Conservation (phyloP, 441 rosid species). For the Hypseocharis bilobata region DNA sequence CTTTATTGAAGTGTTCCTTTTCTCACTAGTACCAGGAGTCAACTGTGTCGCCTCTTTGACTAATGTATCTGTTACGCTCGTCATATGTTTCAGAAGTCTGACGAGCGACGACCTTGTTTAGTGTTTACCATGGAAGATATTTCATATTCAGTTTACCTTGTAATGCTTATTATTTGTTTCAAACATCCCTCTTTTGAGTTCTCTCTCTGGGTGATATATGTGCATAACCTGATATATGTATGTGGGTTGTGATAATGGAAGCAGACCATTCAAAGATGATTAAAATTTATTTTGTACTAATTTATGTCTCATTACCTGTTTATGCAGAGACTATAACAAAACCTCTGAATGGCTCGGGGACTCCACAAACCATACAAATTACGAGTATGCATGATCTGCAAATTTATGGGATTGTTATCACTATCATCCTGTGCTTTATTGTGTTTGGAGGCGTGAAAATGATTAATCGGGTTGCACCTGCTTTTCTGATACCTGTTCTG, state of each 20-base stretch:
- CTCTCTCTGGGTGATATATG: neutral
- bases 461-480: constrained; percentile 98
- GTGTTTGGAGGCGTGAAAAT: constrained; percentile 99
- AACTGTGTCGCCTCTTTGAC: too few species aligned
- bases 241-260: constrained; percentile 9
- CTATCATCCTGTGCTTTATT: constrained; percentile 79
- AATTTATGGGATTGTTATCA: constrained; percentile 85
- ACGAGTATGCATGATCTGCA: constrained; percentile 89
- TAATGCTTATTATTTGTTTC: neutral
- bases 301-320: constrained; percentile 21
- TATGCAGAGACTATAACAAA: constrained; percentile 61
- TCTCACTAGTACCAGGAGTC: too few species aligned
- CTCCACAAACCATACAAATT: constrained; percentile 49
- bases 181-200: neutral
- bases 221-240: neutral
- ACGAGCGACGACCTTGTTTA: too few species aligned
- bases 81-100: too few species aligned
- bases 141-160: constrained; percentile 9
- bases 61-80: too few species aligned
- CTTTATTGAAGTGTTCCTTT: too few species aligned
- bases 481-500: constrained; percentile 86
- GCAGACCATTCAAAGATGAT: constrained; percentile 11
- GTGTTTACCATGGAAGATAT: constrained; percentile 2
- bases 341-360: constrained; percentile 57
- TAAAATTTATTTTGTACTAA: constrained; percentile 9